These are phyloP conservation scores for barrel medic (Medicago truncatula) DNA, from an alignment of 306 rosid genomes.

Conservation along the genomic window MtrunA17r5.0-ANR NC_053047.1:27719501-27720000, in stretches of 20 bases:
- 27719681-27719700: background rate
- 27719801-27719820: background rate
- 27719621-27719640: no score
- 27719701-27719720: no score
- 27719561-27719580: no score
- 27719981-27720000: background rate
- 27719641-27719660: no score
- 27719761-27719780: background rate
- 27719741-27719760: background rate
- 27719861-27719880: constrained; percentile 5
- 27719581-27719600: no score
- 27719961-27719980: background rate
- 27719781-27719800: background rate
- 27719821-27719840: constrained; percentile 1
- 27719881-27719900: background rate
- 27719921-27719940: background rate
- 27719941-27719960: constrained; percentile 2
- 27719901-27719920: constrained; percentile 1
- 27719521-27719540: no score
- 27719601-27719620: no score
- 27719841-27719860: background rate
- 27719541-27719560: no score
- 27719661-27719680: constrained; percentile 10
- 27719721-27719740: background rate
- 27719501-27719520: no score